Base-by-base conservation (phyloP, 306 rosid species). In the Quercus glauca region DNA sequence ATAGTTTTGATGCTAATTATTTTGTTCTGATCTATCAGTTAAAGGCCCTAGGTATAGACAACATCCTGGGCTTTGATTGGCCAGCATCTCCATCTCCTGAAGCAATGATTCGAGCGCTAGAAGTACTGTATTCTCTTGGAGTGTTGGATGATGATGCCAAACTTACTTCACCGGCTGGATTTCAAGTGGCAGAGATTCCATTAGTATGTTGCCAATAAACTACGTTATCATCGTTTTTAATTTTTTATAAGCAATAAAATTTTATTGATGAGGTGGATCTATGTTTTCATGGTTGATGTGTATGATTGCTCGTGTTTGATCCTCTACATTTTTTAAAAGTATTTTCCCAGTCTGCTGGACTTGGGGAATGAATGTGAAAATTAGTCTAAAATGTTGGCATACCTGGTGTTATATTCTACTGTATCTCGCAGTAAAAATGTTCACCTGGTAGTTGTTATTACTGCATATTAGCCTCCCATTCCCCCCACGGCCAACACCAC, bases 141-240 rank as follows among this genome's bases (percentile, higher is more conserved):
- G 89, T 91, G 75, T 79, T 94, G 88, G 93, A 92, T 78, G 95
- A 91, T 63, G 97, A 94, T 89, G 97, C 95, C 63, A 94, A 91
- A 89, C 97, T 94, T 82, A 91, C 93, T 85, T 87, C 99, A 76
- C 99, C 97, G 6, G 80, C 92, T 81, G 99, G 99, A 83, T 92
- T 94, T 80, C 99, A 92, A 90, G 90, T 92, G 83, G 97, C 97
- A 65, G 99, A 94, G 90, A 86, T 94, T 86, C 97, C 99, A 78
- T 90, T 94, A 75, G 99, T 92, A 91, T 45, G 90, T 87, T 82
- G 63, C 41, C 26, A 17, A 51, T 82, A 70, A 19, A 59, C 23
- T 43, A 45, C 28, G n/a, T 11, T 76, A 4, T 35, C 5, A 3
- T 29, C 18, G n/a, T 31, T 31, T 49, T 3, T 41, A 41, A 41